Base-by-base conservation (phyloP, 768 basidiomycete species). In the Favolaschia claudopus region DNA sequence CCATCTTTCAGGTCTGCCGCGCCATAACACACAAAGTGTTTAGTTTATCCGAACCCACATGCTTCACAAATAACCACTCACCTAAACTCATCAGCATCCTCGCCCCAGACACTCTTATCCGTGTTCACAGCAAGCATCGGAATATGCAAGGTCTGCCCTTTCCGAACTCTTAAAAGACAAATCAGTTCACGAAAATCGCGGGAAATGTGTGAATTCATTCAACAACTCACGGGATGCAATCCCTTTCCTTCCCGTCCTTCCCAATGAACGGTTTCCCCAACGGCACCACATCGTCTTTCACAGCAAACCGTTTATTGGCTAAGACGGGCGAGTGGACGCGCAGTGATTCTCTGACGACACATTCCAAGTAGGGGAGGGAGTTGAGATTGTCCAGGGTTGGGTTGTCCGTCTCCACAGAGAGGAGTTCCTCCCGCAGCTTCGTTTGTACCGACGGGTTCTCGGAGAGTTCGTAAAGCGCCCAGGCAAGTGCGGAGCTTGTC, bases 1-100 rank as follows among this genome's bases (percentile, higher is more conserved):
- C 89, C 89, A 91, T 1, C 89, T 76, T 62, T 89, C 88, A 0
- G 89, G 89, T 63, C 86, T 89, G n/a, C n/a, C 58, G 12, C 17
- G 53, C 15, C 39, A 12, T 22, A 10, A n/a, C n/a, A 15, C 6
- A 6, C 17, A 19, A 12, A 5, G 13, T 31, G 27, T 29, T 36
- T 4, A 29, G 39, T 20, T 8, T 36, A 56, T 20, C 14, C 24
- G n/a, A n/a, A n/a, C n/a, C n/a, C n/a, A n/a, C n/a, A n/a, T n/a
- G n/a, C n/a, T n/a, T n/a, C n/a, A n/a, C n/a, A n/a, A n/a, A 3
- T 3, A 15, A 15, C 24, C 24, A 52, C 79, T 46, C 53, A 86
- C 87, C 70, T 84, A 78, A 89, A 91, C 43, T 85, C 82, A 17
- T 59, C 39, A 1, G 86, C 83, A 67, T 91, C 88, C 8, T 80